These are phyloP conservation scores for Plectranthus barbatus DNA, from an alignment of 257 asterid species.

Conservation along the genomic window DNA sequence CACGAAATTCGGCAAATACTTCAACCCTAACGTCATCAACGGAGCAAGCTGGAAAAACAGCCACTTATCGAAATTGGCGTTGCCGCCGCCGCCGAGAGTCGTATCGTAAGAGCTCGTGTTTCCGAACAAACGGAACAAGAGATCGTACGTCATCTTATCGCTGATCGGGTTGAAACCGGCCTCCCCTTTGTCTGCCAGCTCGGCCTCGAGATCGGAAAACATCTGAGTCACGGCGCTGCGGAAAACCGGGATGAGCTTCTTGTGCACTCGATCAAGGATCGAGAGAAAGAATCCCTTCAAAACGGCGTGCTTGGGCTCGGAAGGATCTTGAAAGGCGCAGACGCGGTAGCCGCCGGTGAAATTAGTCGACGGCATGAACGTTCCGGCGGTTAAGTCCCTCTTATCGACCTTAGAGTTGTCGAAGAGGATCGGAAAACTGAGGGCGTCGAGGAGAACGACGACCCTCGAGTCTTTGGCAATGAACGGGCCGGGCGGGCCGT, in stretches of 20 bases:
- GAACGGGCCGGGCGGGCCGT: slow-evolving; percentile 58
- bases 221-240: neutral
- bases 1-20: slow-evolving; percentile 17
- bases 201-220: slow-evolving; percentile 17
- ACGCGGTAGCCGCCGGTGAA: slow-evolving; percentile 34
- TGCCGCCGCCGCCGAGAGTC: slow-evolving; percentile 6
- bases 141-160: slow-evolving; percentile 26
- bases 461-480: slow-evolving; percentile 31
- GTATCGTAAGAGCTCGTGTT: slow-evolving; percentile 20
- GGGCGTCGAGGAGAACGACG: slow-evolving; percentile 22
- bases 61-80: slow-evolving; percentile 17
- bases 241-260: slow-evolving; percentile 20
- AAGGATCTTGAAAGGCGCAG: slow-evolving; percentile 12
- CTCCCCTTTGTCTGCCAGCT: slow-evolving; percentile 10
- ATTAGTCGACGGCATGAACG: slow-evolving; percentile 24
- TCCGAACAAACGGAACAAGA: slow-evolving; percentile 17
- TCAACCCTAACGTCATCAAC: slow-evolving; percentile 20
- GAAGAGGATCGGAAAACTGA: slow-evolving; percentile 21
- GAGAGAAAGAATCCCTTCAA: slow-evolving; percentile 13
- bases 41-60: slow-evolving; percentile 29
- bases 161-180: slow-evolving; percentile 12
- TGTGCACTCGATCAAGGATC: neutral
- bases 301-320: slow-evolving; percentile 26
- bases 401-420: slow-evolving; percentile 2
- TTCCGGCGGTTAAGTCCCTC: slow-evolving; percentile 20